A percentile compares a stretch with the other conserved stretches of the same genome.
Conservation (phyloP, 2,329 filamentous ascomycete genomes). For the Bipolaris cookei region DNA sequence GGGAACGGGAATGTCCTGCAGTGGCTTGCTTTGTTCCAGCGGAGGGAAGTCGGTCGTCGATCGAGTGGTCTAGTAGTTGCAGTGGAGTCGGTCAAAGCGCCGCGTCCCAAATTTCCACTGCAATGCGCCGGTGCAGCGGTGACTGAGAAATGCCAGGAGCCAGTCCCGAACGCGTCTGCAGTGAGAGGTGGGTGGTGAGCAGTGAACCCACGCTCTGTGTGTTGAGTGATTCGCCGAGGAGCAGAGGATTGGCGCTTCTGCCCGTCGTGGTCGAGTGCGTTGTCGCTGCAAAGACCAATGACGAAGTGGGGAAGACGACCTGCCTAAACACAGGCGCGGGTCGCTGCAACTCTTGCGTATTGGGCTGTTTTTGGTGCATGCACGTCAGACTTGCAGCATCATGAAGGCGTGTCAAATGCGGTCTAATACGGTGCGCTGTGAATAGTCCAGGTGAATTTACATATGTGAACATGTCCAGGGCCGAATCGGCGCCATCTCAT, state of each 20-base stretch:
- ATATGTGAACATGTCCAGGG: neutral
- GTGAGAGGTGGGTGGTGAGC: slow-evolving; percentile 7
- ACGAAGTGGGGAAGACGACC: slow-evolving; percentile 33
- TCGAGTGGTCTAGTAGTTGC: slow-evolving; percentile 17
- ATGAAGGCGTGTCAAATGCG: neutral
- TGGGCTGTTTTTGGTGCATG: slow-evolving; percentile 13
- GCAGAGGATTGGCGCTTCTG: slow-evolving; percentile 35
- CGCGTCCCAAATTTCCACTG: slow-evolving; percentile 24
- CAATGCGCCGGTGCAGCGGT: slow-evolving; percentile 30
- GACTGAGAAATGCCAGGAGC: slow-evolving; percentile 24
- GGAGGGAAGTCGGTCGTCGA: slow-evolving; percentile 10
- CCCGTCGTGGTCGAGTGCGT: slow-evolving; percentile 30
- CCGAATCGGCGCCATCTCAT: neutral
- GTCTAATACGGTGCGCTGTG: neutral
- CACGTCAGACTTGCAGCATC: slow-evolving; percentile 6
- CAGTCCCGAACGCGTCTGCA: slow-evolving; percentile 28
- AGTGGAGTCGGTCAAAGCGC: slow-evolving; percentile 44
- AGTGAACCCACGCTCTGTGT: slow-evolving; percentile 25
- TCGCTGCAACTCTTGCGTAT: slow-evolving; percentile 14
- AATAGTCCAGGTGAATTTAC: neutral
- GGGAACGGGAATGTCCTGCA: neutral
- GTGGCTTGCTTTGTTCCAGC: slow-evolving; percentile 9
- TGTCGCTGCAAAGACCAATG: slow-evolving; percentile 39
- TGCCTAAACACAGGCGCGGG: slow-evolving; percentile 27
- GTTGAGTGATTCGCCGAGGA: slow-evolving; percentile 30